Evolutionary conservation across 805 yeast genomes (phyloP).

Genomic region (Millerozyma miso): DNA sequence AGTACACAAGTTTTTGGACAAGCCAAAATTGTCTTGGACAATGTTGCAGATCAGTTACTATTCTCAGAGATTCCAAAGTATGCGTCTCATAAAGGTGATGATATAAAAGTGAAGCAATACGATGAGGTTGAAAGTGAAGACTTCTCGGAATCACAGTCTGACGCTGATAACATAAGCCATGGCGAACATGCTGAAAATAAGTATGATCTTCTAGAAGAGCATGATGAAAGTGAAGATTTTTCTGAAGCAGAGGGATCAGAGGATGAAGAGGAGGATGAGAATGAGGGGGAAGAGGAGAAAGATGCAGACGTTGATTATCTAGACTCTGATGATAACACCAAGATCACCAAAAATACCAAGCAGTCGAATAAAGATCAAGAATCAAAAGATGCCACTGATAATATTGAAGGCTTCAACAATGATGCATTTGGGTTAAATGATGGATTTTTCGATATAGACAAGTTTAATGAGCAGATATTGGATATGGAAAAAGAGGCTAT

Average conservation of each 20-base stretch:
- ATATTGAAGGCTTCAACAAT: constrained; percentile 19
- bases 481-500: constrained; percentile 43
- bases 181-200: too few species aligned
- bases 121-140: constrained; percentile 14
- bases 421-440: constrained; percentile 73
- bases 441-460: constrained; percentile 79
- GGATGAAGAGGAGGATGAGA: constrained; percentile 10
- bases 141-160: constrained; percentile 13
- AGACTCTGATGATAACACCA: constrained; percentile 11
- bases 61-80: constrained; percentile 48
- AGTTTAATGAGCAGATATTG: constrained; percentile 71
- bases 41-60: constrained; percentile 62
- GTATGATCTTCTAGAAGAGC: constrained; percentile 15
- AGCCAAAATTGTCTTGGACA: constrained; percentile 77
- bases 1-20: constrained; percentile 94
- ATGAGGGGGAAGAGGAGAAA: constrained; percentile 9
- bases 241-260: constrained; percentile 15
- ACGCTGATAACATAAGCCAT: not conserved
- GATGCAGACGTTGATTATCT: constrained; percentile 10
- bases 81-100: constrained; percentile 30
- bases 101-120: constrained; percentile 18
- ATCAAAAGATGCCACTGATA: constrained; percentile 7
- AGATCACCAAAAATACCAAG: constrained; percentile 6
- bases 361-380: constrained; percentile 8
- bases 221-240: constrained; percentile 19